Conservation (phyloP, 371 early-diverging fungal species). For the Apophysomyces elegans region DNA sequence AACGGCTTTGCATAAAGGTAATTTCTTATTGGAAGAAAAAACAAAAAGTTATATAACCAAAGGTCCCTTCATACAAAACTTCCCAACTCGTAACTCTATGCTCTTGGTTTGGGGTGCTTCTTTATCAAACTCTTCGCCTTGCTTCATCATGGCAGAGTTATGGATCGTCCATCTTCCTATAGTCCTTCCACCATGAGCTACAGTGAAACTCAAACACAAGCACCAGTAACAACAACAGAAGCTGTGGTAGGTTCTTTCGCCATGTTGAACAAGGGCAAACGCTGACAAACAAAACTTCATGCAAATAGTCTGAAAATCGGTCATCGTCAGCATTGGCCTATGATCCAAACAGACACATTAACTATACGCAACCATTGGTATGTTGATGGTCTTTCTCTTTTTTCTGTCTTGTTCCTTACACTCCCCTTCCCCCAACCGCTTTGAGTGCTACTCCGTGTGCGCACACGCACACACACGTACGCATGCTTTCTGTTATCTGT, state of each 20-base stretch:
- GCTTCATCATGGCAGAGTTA: neutral
- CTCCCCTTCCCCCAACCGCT: neutral
- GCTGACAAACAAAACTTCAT: neutral
- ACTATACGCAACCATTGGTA: constrained; percentile 13
- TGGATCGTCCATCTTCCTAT: constrained; percentile 6
- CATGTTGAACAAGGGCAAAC: neutral
- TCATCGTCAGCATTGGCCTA: constrained; percentile 20
- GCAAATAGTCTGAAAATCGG: neutral
- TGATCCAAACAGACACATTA: constrained; percentile 24
- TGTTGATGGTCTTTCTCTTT: neutral
- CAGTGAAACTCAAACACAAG: neutral
- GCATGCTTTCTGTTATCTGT: neutral
- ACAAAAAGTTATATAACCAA: too few relatives aligned
- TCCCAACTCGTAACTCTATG: too few relatives aligned
- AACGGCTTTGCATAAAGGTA: constrained; percentile 16
- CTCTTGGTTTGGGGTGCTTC: too few relatives aligned
- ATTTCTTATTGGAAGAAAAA: neutral
- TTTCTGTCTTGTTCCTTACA: neutral
- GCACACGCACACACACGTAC: too few relatives aligned
- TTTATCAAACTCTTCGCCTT: too few relatives aligned
- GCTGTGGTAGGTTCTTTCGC: neutral
- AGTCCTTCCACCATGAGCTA: constrained; percentile 6
- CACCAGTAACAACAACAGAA: constrained; percentile 1
- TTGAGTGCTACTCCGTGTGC: too few relatives aligned
- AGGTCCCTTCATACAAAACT: too few relatives aligned